These are phyloP conservation scores for Pseudotulostoma volvatum DNA, from an alignment of 495 filamentous ascomycete genomes.

Conservation along the genomic window DNA sequence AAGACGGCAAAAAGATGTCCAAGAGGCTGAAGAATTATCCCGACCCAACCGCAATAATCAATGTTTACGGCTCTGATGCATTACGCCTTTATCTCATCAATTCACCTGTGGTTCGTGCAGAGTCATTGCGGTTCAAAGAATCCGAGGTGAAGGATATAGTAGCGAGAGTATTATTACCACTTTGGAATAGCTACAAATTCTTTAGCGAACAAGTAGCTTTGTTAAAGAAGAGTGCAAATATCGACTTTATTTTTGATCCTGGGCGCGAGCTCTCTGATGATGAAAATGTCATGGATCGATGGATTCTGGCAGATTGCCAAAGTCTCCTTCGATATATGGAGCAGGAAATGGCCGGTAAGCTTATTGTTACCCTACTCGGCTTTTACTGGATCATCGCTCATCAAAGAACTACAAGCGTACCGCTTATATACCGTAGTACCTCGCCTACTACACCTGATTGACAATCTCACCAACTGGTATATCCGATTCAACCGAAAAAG, in stretches of 20 bases:
- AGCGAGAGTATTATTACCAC: constrained; percentile 76
- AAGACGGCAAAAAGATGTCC: constrained; percentile 99
- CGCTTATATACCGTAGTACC: constrained; percentile 92
- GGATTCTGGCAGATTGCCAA: constrained; percentile 90
- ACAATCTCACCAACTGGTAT: constrained; percentile 98
- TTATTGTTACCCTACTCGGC: no score
- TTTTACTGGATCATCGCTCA: no score
- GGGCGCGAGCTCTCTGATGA: constrained; percentile 49
- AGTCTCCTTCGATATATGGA: constrained; percentile 86
- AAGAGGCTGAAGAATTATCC: constrained; percentile 97
- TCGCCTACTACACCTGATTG: constrained; percentile 69
- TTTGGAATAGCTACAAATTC: constrained; percentile 98
- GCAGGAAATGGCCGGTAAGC: constrained; percentile 85
- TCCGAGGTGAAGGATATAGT: constrained; percentile 90
- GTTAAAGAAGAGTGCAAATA: constrained; percentile 70
- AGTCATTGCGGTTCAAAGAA: constrained; percentile 86
- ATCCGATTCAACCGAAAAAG: constrained; percentile 97
- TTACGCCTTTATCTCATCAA: constrained; percentile 93
- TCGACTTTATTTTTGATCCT: constrained; percentile 70
- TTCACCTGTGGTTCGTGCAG: constrained; percentile 86
- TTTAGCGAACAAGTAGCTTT: constrained; percentile 91
- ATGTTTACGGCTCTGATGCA: constrained; percentile 83
- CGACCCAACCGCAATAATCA: constrained; percentile 71
- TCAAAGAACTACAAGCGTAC: no score
- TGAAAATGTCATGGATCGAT: constrained; percentile 90